phyloP scores from a whole-genome alignment of 2,329 filamentous ascomycete genomes.

The Sclerotinia glacialis region DNA sequence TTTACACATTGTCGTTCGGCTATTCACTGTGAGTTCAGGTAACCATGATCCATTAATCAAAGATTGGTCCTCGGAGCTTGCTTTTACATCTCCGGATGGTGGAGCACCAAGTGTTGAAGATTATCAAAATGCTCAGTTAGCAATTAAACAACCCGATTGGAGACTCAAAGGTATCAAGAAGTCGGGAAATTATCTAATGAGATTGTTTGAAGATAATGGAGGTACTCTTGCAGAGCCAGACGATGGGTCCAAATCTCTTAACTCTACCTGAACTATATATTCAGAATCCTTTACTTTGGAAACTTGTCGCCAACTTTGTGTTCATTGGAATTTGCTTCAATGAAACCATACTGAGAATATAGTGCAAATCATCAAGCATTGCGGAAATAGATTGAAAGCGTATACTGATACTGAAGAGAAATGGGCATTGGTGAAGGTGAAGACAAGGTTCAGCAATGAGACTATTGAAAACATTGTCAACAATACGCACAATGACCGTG shows the following conservation, averaged over 20 bases:
- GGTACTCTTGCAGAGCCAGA: not conserved
- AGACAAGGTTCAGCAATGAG: not conserved
- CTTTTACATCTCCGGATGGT: not conserved
- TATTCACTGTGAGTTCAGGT: constrained; percentile 26
- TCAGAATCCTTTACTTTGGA: not conserved
- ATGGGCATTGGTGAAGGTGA: not conserved
- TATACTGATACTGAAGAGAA: constrained; percentile 4
- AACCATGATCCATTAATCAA: constrained; percentile 18
- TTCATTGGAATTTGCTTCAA: constrained; percentile 12
- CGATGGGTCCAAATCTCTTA: not conserved
- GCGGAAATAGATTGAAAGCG: not conserved
- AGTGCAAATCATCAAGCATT: not conserved
- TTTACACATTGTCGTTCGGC: constrained; percentile 21
- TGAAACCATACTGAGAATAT: not conserved
- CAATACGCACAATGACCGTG: not conserved
- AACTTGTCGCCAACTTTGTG: constrained; percentile 7
- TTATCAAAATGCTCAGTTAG: constrained; percentile 11
- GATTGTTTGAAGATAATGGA: constrained; percentile 20
- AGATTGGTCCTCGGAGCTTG: constrained; percentile 12
- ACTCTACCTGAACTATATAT: not conserved
- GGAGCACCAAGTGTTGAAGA: constrained; percentile 14
- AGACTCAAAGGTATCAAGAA: not conserved
- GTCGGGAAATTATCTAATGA: constrained; percentile 7
- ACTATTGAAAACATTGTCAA: not conserved
- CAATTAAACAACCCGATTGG: constrained; percentile 10